phyloP scores from a whole-genome alignment of 2,329 filamentous ascomycete genomes.

The Trichoderma sp. region DNA sequence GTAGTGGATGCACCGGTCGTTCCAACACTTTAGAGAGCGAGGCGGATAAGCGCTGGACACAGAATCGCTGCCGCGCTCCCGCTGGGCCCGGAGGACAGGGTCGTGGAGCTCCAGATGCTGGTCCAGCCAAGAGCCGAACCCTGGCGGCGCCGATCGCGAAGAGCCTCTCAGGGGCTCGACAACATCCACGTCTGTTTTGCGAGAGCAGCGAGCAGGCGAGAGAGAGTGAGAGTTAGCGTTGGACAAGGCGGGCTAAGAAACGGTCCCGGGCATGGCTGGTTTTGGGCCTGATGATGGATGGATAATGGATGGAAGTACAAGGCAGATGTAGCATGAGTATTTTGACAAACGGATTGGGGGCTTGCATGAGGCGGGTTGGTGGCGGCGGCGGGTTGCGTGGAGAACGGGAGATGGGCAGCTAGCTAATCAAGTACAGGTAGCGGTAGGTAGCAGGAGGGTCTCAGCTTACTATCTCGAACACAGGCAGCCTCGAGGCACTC shows the following conservation, averaged over 20 bases:
- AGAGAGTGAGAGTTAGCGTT: conserved; percentile 17
- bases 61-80: conserved; percentile 19
- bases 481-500: conserved; percentile 61
- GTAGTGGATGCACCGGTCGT: conserved; percentile 60
- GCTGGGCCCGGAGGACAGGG: conserved; percentile 46
- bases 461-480: conserved; percentile 44
- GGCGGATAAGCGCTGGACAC: conserved; percentile 20
- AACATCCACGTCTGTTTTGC: conserved; percentile 39
- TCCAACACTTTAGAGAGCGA: conserved; percentile 56
- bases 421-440: conserved; percentile 29
- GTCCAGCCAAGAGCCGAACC: conserved; percentile 57
- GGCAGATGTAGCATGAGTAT: conserved; percentile 17
- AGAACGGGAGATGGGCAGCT: conserved; percentile 27
- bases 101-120: conserved; percentile 56
- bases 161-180: conserved; percentile 39
- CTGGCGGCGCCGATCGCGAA: conserved; percentile 46
- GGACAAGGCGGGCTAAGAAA: conserved; percentile 18
- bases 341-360: conserved; percentile 22
- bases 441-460: conserved; percentile 18
- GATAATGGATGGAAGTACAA: conserved; percentile 16
- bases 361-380: conserved; percentile 26
- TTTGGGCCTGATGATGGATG: conserved; percentile 26
- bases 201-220: background rate
- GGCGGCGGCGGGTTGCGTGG: conserved; percentile 26
- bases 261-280: conserved; percentile 2